These are phyloP conservation scores for Hyphopichia fennica DNA, from an alignment of 1,139 yeast species.

Conservation along the genomic window DNA sequence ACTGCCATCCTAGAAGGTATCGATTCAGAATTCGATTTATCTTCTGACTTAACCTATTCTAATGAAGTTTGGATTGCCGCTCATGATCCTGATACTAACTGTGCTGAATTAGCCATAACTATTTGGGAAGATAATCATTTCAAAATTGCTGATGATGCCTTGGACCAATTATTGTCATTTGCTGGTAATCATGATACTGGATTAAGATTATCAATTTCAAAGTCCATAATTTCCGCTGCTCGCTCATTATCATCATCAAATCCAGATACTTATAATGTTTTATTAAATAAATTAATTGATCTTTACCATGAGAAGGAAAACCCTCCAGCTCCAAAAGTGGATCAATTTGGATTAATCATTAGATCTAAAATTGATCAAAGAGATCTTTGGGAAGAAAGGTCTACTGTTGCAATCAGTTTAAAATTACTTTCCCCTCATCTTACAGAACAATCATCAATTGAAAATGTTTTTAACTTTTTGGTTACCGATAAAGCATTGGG, in stretches of 20 bases:
- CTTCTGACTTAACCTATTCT: conserved; percentile 51
- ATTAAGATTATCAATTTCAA: conserved; percentile 65
- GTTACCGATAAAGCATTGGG: conserved; percentile 66
- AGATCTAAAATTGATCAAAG: conserved; percentile 58
- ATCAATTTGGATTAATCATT: conserved; percentile 76
- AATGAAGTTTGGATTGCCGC: conserved; percentile 77
- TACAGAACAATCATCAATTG: conserved; percentile 35
- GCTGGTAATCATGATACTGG: conserved; percentile 61
- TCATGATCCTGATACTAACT: conserved; percentile 69
- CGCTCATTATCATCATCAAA: conserved; percentile 22
- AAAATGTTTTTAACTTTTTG: conserved; percentile 56
- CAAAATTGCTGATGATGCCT: conserved; percentile 41
- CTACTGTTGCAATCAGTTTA: conserved; percentile 74
- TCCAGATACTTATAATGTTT: conserved; percentile 27
- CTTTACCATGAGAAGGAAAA: conserved; percentile 60
- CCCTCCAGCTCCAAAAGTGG: conserved; percentile 77
- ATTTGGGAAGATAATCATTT: conserved; percentile 84
- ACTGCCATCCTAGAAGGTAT: conserved; percentile 77
- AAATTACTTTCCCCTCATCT: conserved; percentile 57
- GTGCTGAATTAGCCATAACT: conserved; percentile 67
- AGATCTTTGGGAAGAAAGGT: conserved; percentile 83
- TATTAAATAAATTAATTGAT: conserved; percentile 47
- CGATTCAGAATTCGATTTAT: conserved; percentile 82
- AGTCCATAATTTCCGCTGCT: conserved; percentile 54
- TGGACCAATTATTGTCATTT: conserved; percentile 47